Evolutionary conservation across 2,329 filamentous ascomycete species (phyloP).

Genomic region (Alternaria sp.): DNA sequence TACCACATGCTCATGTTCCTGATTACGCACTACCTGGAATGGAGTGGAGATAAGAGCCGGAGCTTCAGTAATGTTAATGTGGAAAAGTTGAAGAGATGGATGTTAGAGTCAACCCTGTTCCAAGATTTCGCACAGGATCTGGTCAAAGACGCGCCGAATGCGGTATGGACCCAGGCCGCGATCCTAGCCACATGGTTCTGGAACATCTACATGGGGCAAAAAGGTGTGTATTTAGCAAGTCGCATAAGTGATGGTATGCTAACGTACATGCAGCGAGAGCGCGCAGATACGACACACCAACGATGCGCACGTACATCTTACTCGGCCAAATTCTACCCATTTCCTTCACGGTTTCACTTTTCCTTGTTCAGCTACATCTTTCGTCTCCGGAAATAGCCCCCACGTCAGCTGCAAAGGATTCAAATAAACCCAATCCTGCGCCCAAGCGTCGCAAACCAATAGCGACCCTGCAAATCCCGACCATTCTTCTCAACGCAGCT

Average conservation of each 20-base stretch:
- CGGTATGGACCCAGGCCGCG: constrained; percentile 38
- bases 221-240: constrained; percentile 25
- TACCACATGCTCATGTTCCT: constrained; percentile 48
- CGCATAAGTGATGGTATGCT: neutral
- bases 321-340: constrained; percentile 44
- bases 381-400: constrained; percentile 24
- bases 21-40: constrained; percentile 34
- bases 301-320: constrained; percentile 36
- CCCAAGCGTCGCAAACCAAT: constrained; percentile 19
- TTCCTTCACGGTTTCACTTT: constrained; percentile 38
- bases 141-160: constrained; percentile 34
- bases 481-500: constrained; percentile 37
- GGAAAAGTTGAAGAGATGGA: constrained; percentile 35
- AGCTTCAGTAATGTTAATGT: constrained; percentile 3
- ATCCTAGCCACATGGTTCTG: constrained; percentile 44
- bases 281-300: constrained; percentile 16
- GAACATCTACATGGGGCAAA: constrained; percentile 41
- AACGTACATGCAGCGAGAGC: constrained; percentile 25
- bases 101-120: constrained; percentile 41
- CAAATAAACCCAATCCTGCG: neutral
- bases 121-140: constrained; percentile 42
- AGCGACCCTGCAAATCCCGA: constrained; percentile 35
- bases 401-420: neutral
- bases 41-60: constrained; percentile 23
- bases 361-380: constrained; percentile 41